These are phyloP conservation scores for Chlorella ohadii DNA, from an alignment of 139 green algal genomes.

Conservation along the genomic window DNA sequence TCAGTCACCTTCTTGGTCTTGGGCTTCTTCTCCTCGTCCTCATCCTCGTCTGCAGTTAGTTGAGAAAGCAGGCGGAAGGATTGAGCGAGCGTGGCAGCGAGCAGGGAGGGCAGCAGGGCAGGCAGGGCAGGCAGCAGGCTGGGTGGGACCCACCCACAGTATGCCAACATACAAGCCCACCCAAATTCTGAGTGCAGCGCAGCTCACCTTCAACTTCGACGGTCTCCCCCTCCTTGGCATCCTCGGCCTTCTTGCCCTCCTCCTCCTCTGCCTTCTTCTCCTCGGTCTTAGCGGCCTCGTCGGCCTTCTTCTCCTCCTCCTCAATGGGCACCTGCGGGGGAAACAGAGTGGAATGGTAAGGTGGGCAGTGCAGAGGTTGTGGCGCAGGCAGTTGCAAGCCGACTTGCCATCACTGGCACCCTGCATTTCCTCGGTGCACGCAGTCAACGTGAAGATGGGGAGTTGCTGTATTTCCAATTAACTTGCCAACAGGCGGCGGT, in stretches of 20 bases:
- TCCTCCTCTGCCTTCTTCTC: constrained; percentile 42
- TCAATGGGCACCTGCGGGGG: constrained; percentile 72
- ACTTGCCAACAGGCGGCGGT: no score
- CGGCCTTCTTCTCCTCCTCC: constrained; percentile 42
- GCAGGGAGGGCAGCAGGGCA: not conserved
- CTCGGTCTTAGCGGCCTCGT: constrained; percentile 26
- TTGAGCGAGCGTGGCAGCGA: no score
- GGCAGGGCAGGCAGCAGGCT: not conserved
- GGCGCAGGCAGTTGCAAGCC: no score
- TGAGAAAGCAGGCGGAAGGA: no score
- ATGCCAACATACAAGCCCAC: no score
- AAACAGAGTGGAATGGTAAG: no score
- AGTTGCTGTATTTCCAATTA: no score
- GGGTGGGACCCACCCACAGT: no score
- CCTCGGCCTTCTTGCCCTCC: constrained; percentile 44
- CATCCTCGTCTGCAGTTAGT: constrained; percentile 56
- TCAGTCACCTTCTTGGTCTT: constrained; percentile 86
- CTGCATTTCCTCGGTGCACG: not conserved
- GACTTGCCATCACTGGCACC: no score
- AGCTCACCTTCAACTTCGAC: constrained; percentile 57
- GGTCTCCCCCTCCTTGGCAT: constrained; percentile 46
- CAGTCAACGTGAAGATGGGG: constrained; percentile 90
- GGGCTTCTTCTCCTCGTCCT: constrained; percentile 58
- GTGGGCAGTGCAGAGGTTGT: no score
- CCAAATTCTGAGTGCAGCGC: no score